Conservation (phyloP, 768 basidiomycete species). For the Scleroderma bovista region DNA sequence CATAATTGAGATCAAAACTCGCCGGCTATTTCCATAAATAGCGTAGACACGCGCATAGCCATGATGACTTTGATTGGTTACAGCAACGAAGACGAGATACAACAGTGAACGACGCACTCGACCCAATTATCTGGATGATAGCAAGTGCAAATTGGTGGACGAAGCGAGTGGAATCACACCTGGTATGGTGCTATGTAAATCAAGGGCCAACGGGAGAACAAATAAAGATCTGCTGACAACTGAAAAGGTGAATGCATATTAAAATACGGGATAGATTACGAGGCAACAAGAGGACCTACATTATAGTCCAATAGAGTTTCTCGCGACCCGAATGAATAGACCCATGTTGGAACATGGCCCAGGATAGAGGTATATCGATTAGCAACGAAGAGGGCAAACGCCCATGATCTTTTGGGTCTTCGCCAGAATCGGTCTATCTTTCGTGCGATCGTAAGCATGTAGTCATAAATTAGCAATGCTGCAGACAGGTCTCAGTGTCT, state of each 20-base stretch:
- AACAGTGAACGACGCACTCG: background rate
- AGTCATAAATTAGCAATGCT: slow-evolving; percentile 41
- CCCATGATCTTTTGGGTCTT: slow-evolving; percentile 25
- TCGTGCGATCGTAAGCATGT: slow-evolving; percentile 35
- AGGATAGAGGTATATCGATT: slow-evolving; percentile 38
- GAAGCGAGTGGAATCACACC: too few species aligned
- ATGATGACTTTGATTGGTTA: slow-evolving; percentile 7
- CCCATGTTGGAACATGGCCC: slow-evolving; percentile 33
- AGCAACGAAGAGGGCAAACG: slow-evolving; percentile 33
- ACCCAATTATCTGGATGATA: slow-evolving; percentile 7
- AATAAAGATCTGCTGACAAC: too few species aligned
- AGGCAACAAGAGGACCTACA: background rate
- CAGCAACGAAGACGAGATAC: background rate
- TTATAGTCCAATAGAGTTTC: background rate
- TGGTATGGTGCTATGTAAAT: too few species aligned
- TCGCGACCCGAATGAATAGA: slow-evolving; percentile 28
- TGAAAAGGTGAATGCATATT: too few species aligned
- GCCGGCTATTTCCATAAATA: slow-evolving; percentile 7
- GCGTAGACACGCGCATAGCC: slow-evolving; percentile 19
- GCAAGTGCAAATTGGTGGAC: background rate
- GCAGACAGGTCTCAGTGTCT: background rate
- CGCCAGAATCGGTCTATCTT: slow-evolving; percentile 45
- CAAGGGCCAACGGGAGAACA: too few species aligned
- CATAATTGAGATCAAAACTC: slow-evolving; percentile 4
- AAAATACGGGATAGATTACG: background rate